phyloP scores from a whole-genome alignment of 495 filamentous ascomycete genomes.

The Talaromyces trachyspermus region DNA sequence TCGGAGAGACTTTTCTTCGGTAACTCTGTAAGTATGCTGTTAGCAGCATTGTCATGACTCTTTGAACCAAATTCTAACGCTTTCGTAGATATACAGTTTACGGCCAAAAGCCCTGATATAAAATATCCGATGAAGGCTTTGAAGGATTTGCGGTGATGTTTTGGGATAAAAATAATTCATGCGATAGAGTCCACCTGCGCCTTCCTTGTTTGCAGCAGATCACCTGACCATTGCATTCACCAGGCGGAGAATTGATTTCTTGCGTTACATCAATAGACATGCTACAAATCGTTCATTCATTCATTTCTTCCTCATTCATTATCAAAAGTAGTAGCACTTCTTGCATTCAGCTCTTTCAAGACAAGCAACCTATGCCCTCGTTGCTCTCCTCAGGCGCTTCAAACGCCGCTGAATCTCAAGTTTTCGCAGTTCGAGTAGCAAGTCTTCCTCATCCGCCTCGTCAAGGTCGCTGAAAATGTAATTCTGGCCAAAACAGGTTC shows the following conservation, averaged over 20 bases:
- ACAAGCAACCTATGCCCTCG: not conserved
- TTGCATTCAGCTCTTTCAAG: not conserved
- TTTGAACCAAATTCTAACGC: not conserved
- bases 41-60: not conserved
- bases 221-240: constrained; percentile 5
- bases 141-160: not conserved
- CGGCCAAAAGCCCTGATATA: constrained; percentile 5
- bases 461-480: constrained; percentile 26
- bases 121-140: not conserved
- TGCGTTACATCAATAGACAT: no score
- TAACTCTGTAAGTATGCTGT: constrained; percentile 2
- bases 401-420: constrained; percentile 36
- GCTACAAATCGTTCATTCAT: not conserved
- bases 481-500: not conserved
- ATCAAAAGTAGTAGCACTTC: not conserved
- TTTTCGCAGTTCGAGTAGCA: constrained; percentile 32
- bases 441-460: constrained; percentile 34
- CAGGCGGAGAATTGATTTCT: no score
- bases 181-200: not conserved
- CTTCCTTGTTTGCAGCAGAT: constrained; percentile 4
- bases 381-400: constrained; percentile 14
- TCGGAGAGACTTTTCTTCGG: not conserved
- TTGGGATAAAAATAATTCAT: no score
- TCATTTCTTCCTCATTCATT: no score
- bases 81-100: not conserved